A percentile compares a stretch with the other conserved stretches of the same genome.
These are phyloP conservation scores for Hylodesmum podocarpum DNA, from an alignment of 306 rosid species.

Conservation along the genomic window DNA sequence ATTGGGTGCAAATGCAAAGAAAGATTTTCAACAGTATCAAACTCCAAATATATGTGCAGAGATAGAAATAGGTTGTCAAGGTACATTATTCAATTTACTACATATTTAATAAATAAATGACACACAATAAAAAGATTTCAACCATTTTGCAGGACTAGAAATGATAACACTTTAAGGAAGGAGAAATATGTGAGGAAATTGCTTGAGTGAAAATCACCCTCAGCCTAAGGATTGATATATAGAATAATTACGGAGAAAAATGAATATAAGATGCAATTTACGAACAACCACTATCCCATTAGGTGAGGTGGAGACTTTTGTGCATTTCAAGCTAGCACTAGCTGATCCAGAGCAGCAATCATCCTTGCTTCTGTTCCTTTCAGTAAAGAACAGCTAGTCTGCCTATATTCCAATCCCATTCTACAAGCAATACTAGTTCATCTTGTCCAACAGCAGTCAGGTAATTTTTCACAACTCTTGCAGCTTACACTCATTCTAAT, in stretches of 20 bases:
- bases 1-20: constrained; percentile 1
- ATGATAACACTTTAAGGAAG: not conserved
- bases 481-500: not conserved
- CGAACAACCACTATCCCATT: too few species aligned
- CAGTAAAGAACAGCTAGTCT: not conserved
- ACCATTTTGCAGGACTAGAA: not conserved
- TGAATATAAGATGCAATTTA: too few species aligned
- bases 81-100: constrained; percentile 15
- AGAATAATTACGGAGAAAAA: not conserved
- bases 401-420: not conserved
- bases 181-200: not conserved
- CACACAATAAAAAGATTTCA: not conserved
- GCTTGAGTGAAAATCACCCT: not conserved
- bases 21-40: not conserved
- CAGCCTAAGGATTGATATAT: not conserved
- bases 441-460: not conserved
- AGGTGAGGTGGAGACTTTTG: too few species aligned
- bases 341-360: too few species aligned
- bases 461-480: not conserved
- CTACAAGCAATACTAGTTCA: not conserved
- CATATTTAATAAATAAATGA: constrained; percentile 10
- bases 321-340: too few species aligned
- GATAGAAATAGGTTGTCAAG: not conserved
- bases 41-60: not conserved
- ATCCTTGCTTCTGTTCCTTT: too few species aligned